Evolutionary conservation across 768 basidiomycete genomes (phyloP).

Genomic region (Crucibulum laeve): DNA sequence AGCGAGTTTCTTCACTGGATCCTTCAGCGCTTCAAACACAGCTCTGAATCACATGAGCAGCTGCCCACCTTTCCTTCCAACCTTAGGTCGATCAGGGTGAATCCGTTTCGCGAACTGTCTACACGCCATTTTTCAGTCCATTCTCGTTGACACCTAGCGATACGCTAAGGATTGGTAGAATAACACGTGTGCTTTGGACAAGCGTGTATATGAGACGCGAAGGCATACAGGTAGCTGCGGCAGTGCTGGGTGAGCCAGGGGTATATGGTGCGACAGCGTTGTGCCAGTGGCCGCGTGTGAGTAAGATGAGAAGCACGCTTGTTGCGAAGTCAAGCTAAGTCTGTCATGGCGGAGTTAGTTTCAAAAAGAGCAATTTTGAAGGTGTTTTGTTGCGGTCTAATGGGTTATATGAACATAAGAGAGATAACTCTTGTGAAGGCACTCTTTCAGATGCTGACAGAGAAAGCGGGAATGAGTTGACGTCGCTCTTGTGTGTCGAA

Average conservation of each 20-base stretch:
- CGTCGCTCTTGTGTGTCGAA: too few relatives aligned
- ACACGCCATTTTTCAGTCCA: slow-evolving; percentile 68
- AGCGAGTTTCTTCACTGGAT: slow-evolving; percentile 75
- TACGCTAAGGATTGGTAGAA: slow-evolving; percentile 60
- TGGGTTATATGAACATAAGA: too few relatives aligned
- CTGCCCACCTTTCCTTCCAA: slow-evolving; percentile 52
- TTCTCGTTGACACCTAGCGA: slow-evolving; percentile 57
- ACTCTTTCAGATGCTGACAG: too few relatives aligned
- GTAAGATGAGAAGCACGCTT: slow-evolving; percentile 37
- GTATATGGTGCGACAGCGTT: slow-evolving; percentile 31
- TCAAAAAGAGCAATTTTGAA: too few relatives aligned
- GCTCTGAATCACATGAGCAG: slow-evolving; percentile 68
- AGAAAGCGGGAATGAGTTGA: too few relatives aligned
- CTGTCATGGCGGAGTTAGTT: too few relatives aligned
- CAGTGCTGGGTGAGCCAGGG: slow-evolving; percentile 39
- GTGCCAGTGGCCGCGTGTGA: slow-evolving; percentile 20
- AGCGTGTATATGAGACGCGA: slow-evolving; percentile 63
- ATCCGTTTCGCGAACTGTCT: slow-evolving; percentile 66
- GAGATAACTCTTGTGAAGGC: too few relatives aligned
- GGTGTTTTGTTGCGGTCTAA: too few relatives aligned
- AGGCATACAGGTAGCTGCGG: slow-evolving; percentile 61
- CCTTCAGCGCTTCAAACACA: slow-evolving; percentile 74
- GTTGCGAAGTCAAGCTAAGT: slow-evolving; percentile 66
- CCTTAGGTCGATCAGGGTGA: slow-evolving; percentile 72
- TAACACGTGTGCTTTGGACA: slow-evolving; percentile 45